Conservation (phyloP, 75 land plant species). For the Pinus tabuliformis region DNA sequence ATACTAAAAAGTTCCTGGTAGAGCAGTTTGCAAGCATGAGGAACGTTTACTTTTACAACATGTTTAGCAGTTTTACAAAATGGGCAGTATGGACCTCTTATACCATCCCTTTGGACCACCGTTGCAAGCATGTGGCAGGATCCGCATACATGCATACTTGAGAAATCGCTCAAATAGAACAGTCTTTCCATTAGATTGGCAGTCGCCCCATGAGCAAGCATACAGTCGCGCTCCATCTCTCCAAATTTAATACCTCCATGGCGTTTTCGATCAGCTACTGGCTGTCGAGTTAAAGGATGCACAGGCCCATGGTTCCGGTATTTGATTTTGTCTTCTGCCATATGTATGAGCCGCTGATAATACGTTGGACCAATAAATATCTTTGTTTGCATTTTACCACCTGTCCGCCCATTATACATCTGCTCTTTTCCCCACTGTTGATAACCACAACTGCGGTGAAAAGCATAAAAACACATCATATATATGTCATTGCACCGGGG, state of each 20-base stretch:
- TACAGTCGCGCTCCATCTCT: slow-evolving; percentile 93
- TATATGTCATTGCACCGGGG: not conserved
- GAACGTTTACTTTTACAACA: slow-evolving; percentile 59
- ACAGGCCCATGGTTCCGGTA: slow-evolving; percentile 80
- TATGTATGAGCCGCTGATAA: slow-evolving; percentile 81
- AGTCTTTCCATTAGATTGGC: slow-evolving; percentile 75
- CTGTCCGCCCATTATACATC: slow-evolving; percentile 74
- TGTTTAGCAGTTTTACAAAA: slow-evolving; percentile 61
- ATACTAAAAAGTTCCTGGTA: slow-evolving; percentile 88
- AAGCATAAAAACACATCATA: not conserved
- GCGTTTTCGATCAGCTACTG: slow-evolving; percentile 70
- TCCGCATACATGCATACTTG: slow-evolving; percentile 60
- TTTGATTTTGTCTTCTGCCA: slow-evolving; percentile 89
- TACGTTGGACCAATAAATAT: slow-evolving; percentile 78
- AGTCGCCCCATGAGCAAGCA: slow-evolving; percentile 86
- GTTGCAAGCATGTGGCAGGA: slow-evolving; percentile 51
- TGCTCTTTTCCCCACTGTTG: slow-evolving; percentile 69
- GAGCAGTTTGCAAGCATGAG: slow-evolving; percentile 89
- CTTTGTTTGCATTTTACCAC: slow-evolving; percentile 36
- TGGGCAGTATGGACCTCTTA: slow-evolving; percentile 57
- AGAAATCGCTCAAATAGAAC: slow-evolving; percentile 73
- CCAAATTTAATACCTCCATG: slow-evolving; percentile 88
- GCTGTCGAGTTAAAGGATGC: slow-evolving; percentile 81
- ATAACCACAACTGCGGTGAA: slow-evolving; percentile 56
- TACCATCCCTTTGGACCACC: slow-evolving; percentile 30